Conservation (phyloP, 306 rosid genomes). For the Sphenostylis stenocarpa region DNA sequence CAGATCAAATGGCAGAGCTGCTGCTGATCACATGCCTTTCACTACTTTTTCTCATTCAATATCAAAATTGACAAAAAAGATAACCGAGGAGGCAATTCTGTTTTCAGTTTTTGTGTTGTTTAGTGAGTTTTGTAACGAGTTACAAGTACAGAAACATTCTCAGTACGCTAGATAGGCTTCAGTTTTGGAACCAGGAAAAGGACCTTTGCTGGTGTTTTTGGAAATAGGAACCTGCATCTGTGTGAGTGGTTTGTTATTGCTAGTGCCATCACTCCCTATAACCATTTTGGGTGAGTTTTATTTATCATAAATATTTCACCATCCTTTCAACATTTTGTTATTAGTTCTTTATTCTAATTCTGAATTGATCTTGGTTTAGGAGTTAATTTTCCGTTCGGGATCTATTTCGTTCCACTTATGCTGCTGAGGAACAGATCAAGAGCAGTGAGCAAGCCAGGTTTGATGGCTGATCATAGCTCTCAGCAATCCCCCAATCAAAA, state of each 20-base stretch:
- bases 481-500: conserved; percentile 52
- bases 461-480: conserved; percentile 79
- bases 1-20: conserved; percentile 36
- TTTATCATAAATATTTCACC: background rate
- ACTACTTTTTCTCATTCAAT: conserved; percentile 26
- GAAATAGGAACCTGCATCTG: conserved; percentile 9
- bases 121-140: background rate
- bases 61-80: conserved; percentile 15
- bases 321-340: background rate
- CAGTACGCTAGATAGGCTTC: background rate
- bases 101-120: background rate
- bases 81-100: conserved; percentile 24
- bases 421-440: conserved; percentile 81
- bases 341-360: background rate
- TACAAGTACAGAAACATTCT: conserved; percentile 29
- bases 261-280: background rate
- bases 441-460: conserved; percentile 76
- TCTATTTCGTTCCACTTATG: conserved; percentile 24
- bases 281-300: conserved; percentile 37
- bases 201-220: background rate
- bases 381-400: conserved; percentile 15
- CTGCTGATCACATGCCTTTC: conserved; percentile 54
- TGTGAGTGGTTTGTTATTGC: conserved; percentile 20
- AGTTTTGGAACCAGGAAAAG: background rate
- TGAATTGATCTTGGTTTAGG: background rate